Conservation (phyloP, 1,284 basidiomycete species). For the Austroboletus novae-zelandiae region DNA sequence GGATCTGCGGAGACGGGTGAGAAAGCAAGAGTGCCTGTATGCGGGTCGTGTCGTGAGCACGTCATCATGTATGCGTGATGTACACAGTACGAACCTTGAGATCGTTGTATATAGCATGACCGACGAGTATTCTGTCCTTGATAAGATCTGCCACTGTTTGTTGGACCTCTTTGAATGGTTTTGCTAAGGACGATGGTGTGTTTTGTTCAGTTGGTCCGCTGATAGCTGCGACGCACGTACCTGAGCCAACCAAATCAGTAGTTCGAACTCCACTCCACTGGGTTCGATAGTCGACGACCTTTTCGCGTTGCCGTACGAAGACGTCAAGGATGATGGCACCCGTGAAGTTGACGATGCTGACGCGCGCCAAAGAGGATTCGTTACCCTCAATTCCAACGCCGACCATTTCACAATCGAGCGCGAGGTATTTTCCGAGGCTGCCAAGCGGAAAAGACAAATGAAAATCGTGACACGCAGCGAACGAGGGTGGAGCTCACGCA, state of each 20-base stretch:
- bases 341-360: conserved; percentile 90
- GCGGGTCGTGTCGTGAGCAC: background rate
- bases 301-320: conserved; percentile 86
- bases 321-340: conserved; percentile 81
- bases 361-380: conserved; percentile 84
- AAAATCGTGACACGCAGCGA: background rate
- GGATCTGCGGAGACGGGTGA: conserved; percentile 75
- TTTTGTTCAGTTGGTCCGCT: background rate
- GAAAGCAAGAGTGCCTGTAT: conserved; percentile 82
- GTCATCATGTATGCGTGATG: background rate
- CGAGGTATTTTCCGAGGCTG: conserved; percentile 77
- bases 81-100: conserved; percentile 57
- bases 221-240: background rate
- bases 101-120: conserved; percentile 93
- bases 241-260: conserved; percentile 71
- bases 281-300: conserved; percentile 93
- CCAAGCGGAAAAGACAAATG: background rate
- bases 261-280: conserved; percentile 86
- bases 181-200: conserved; percentile 50
- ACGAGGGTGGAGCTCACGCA: conserved; percentile 37
- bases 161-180: conserved; percentile 80
- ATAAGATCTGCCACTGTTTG: conserved; percentile 76
- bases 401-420: conserved; percentile 98
- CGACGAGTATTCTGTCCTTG: conserved; percentile 83
- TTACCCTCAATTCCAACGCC: conserved; percentile 82